These are phyloP conservation scores for Colletotrichum tropicicola DNA, from an alignment of 2,329 filamentous ascomycete species.

Conservation along the genomic window DNA sequence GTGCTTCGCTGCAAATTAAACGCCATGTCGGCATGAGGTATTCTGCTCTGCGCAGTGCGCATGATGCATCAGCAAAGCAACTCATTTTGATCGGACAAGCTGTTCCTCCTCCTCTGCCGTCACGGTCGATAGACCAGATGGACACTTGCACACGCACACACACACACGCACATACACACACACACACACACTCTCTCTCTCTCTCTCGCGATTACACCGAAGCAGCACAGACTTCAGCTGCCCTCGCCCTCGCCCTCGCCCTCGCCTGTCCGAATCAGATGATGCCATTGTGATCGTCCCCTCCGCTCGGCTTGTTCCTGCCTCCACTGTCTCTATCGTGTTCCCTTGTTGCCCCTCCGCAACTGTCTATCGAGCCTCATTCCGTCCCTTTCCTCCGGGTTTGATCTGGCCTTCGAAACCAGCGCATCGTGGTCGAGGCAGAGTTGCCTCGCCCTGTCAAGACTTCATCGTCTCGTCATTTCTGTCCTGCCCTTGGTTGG, in stretches of 20 bases:
- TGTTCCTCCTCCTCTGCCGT: background rate
- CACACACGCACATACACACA: background rate
- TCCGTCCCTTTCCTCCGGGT: background rate
- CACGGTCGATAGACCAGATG: background rate
- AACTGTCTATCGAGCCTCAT: background rate
- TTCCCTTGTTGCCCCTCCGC: slow-evolving; percentile 2
- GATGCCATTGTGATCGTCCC: slow-evolving; percentile 16
- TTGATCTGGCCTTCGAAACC: too few relatives aligned
- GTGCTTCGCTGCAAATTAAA: slow-evolving; percentile 10
- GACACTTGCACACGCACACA: background rate
- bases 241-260: background rate
- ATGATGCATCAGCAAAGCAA: too few relatives aligned
- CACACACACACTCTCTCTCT: background rate
- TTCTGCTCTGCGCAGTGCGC: too few relatives aligned
- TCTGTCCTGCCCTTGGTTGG: background rate
- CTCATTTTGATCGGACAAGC: background rate
- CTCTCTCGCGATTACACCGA: background rate
- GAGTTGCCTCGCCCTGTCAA: background rate
- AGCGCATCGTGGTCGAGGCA: background rate
- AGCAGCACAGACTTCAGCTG: slow-evolving; percentile 15
- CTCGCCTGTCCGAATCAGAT: slow-evolving; percentile 6
- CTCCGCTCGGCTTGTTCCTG: background rate
- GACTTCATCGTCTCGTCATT: too few relatives aligned
- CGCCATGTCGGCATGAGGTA: background rate
- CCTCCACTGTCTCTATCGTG: background rate